Conservation (phyloP, 371 early-diverging fungal genomes). For the Circinella minor region DNA sequence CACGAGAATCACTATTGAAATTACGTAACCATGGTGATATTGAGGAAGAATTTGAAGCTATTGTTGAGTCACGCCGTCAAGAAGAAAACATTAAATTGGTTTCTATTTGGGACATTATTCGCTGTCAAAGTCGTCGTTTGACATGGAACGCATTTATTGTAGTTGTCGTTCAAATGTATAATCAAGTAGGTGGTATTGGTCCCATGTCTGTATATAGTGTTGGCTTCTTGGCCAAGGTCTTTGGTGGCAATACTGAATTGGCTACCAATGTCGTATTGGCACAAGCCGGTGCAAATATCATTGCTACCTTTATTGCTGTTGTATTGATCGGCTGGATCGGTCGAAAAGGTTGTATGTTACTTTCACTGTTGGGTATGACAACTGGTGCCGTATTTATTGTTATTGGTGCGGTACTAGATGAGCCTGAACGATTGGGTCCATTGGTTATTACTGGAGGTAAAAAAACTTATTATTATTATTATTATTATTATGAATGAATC, state of each 20-base stretch:
- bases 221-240: conserved; percentile 39
- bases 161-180: conserved; percentile 48
- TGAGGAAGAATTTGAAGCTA: conserved; percentile 38
- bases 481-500: no score
- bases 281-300: conserved; percentile 43
- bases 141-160: conserved; percentile 45
- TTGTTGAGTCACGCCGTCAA: conserved; percentile 45
- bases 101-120: conserved; percentile 44
- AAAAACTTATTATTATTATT: no score
- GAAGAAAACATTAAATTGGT: conserved; percentile 30
- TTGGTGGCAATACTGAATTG: conserved; percentile 30
- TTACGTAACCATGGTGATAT: conserved; percentile 58
- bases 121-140: conserved; percentile 34
- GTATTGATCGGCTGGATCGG: conserved; percentile 42
- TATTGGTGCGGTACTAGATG: conserved; percentile 27
- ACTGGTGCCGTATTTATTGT: conserved; percentile 44
- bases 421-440: conserved; percentile 23
- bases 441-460: conserved; percentile 38
- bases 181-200: conserved; percentile 55
- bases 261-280: conserved; percentile 45
- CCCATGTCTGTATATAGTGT: conserved; percentile 47
- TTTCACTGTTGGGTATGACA: conserved; percentile 41
- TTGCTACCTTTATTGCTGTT: conserved; percentile 41
- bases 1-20: conserved; percentile 57
- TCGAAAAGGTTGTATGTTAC: conserved; percentile 49